Evolutionary conservation across 1,139 yeast genomes (phyloP), one percentile per base, ranked within the genome.

Genomic region (Suhomyces guaymorum): DNA sequence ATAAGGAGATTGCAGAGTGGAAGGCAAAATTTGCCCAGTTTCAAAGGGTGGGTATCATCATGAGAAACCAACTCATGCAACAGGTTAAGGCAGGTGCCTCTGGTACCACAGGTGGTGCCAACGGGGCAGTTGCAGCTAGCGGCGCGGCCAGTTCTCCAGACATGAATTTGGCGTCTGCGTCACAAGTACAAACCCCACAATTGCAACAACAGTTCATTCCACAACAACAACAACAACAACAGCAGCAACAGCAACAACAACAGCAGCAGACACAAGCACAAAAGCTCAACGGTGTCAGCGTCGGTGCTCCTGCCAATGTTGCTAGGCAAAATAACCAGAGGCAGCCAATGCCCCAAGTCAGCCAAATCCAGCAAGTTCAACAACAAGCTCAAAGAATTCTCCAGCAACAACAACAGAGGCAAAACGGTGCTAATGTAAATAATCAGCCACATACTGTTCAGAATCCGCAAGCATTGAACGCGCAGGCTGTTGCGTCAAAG

Each of bases 21-120:
- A 61, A 57, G 36, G 51, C 52, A 36, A 70, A 66, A 42, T 63
- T 60, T 41, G 54, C 60, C 10, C 65, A 62, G 38, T 66, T 57
- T 44, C 71, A 67, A 35, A 59, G 63, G 37, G 64, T 62, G 35
- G 73, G 71, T 2, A 51, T 59, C 23, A 63, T 61, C 43, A 66
- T 70, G 66, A 59, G 62, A 38, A 57, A 61, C 29, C 67, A 63
- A 44, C 54, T 70, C 36, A 52, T 61, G 32, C 69, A 66, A 32
- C 67, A 61, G 49, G 67, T 62, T 3, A 53, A 55, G 29, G 44
- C 24, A 4, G 30, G 30, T 41, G 30, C 27, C 19, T 38, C n/a
- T n/a, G n/a, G n/a, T n/a, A n/a, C n/a, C n/a, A n/a, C n/a, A n/a
- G n/a, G n/a, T n/a, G n/a, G n/a, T n/a, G n/a, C 38, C 25, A 35